Conservation (phyloP, 2,329 filamentous ascomycete genomes). For the Aspergillus sp. region DNA sequence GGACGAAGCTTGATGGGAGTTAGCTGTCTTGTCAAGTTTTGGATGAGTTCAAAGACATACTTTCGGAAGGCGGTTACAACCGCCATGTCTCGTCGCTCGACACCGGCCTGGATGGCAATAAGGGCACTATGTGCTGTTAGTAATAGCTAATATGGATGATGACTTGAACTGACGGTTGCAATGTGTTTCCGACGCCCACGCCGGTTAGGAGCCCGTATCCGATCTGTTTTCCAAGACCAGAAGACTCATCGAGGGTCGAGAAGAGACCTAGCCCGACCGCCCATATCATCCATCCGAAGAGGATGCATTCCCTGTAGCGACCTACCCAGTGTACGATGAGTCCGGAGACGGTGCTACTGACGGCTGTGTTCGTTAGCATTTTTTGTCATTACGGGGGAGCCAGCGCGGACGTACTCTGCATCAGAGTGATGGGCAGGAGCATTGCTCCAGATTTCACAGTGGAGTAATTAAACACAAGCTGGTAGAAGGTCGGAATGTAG, state of each 20-base stretch:
- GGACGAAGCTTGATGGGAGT: constrained; percentile 33
- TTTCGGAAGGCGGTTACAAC: constrained; percentile 40
- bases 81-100: constrained; percentile 41
- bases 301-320: constrained; percentile 55
- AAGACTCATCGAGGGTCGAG: constrained; percentile 51
- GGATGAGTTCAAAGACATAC: constrained; percentile 15
- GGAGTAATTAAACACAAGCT: constrained; percentile 52
- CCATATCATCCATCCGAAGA: constrained; percentile 56
- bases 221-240: constrained; percentile 54
- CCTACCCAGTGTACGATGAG: constrained; percentile 55
- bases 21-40: neutral
- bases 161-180: constrained; percentile 44
- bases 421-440: constrained; percentile 50
- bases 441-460: constrained; percentile 51
- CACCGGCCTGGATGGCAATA: constrained; percentile 42
- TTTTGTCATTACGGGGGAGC: neutral
- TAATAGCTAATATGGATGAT: neutral
- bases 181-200: constrained; percentile 53
- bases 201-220: constrained; percentile 56
- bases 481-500: constrained; percentile 62
- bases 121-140: constrained; percentile 22
- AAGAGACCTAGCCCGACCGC: constrained; percentile 54
- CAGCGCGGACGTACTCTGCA: constrained; percentile 37
- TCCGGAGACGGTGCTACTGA: constrained; percentile 52
- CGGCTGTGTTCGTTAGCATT: constrained; percentile 28